phyloP scores from a whole-genome alignment of 1,284 basidiomycete species.

The Veloporphyrellus conicus region DNA sequence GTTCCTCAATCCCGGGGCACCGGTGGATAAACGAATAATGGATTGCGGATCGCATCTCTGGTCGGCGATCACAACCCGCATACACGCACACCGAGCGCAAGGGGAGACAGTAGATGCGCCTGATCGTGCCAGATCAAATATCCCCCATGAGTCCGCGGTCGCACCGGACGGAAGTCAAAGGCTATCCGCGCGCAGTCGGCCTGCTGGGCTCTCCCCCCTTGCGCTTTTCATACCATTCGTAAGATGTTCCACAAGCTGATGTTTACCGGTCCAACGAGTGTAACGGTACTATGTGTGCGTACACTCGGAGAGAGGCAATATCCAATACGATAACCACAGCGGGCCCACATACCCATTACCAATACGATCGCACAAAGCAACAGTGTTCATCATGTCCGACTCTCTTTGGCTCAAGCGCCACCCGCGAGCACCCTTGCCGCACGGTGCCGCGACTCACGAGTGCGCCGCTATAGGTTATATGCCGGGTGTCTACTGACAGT shows the following conservation, averaged over 20 bases:
- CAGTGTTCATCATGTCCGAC: too few relatives aligned
- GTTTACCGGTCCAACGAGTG: background rate
- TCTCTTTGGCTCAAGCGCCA: too few relatives aligned
- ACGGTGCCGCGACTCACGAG: too few relatives aligned
- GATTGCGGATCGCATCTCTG: background rate
- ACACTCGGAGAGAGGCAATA: too few relatives aligned
- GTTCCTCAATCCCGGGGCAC: conserved; percentile 6
- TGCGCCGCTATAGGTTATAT: too few relatives aligned
- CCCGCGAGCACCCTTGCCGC: too few relatives aligned
- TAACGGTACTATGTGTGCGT: background rate
- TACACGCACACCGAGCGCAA: conserved; percentile 5
- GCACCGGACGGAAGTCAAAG: background rate
- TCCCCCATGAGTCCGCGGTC: conserved; percentile 8
- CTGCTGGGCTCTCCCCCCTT: background rate
- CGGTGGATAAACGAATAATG: background rate
- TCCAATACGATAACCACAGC: too few relatives aligned
- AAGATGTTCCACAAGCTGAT: background rate
- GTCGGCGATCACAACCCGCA: conserved; percentile 23
- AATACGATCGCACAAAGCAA: too few relatives aligned
- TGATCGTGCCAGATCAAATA: conserved; percentile 7
- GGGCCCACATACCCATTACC: too few relatives aligned
- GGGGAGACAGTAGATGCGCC: background rate
- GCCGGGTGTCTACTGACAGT: too few relatives aligned
- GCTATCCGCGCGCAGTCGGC: conserved; percentile 3
- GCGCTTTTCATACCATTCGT: background rate